Evolutionary conservation across 2,329 filamentous ascomycete genomes (phyloP), one percentile per base, ranked within the genome.

Genomic region (Colletotrichum echinochloae): DNA sequence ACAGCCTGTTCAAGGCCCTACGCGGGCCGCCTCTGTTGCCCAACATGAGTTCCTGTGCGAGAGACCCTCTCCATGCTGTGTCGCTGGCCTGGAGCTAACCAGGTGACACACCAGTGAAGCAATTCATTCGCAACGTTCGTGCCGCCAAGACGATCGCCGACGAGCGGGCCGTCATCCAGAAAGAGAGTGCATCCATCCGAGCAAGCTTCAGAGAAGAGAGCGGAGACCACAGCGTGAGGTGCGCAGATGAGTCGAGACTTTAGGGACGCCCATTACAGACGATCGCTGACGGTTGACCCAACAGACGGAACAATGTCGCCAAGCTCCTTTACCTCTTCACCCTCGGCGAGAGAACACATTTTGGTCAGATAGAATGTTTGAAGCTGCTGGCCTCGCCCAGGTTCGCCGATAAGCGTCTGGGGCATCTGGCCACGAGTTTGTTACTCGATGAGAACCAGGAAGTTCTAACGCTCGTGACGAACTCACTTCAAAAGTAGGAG

Each of bases 91-190:
- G 37, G 46, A 65, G 60, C 72, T 72, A 54, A 67, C 44, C 30
- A 30, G 37, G 49, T 65, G 41, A 62, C 41, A 59, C 66, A 74
- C 70, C 79, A 98, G 96, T 99, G 81, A 99, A 99, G 86, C 96
- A 98, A 85, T 99, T 99, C 85, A 99, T 99, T 83, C 95, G 96
- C 81, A 98, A 98, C 84, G 96, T 99, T 80, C 94, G 96, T 81
- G 95, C 96, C 72, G 94, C 96, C 72, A 99, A 99, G 86, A 99
- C 96, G 44, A 98, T 99, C 80, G 97, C 97, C 81, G 96, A 99
- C 83, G 96, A 99, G 86, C 91, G 96, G 79, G 95, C 96, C 62
- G 96, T 99, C 66, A 97, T 99, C 74, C 96, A 98, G 79, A 99
- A 99, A 83, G 96, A 99, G 85, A 99, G 96, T 83, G 96, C 96